Evolutionary conservation across 371 early-diverging fungal species (phyloP).

Genomic region (Amoeboaphelidium protococcarum): DNA sequence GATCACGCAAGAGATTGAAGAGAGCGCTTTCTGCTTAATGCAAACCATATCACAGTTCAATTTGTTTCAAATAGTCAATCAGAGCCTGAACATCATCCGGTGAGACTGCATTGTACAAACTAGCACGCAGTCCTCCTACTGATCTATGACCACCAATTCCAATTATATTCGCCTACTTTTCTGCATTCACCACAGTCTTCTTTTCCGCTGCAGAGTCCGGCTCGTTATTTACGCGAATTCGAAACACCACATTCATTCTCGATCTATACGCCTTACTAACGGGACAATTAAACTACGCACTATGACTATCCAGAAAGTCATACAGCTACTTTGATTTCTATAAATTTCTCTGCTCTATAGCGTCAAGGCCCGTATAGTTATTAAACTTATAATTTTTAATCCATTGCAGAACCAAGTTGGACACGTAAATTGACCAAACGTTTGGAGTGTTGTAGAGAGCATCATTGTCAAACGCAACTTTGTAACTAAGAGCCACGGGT

Average conservation of each 20-base stretch:
- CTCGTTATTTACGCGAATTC: constrained; percentile 21
- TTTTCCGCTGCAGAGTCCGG: constrained; percentile 32
- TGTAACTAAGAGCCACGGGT: constrained; percentile 52
- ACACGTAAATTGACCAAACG: constrained; percentile 74
- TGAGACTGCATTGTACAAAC: constrained; percentile 78
- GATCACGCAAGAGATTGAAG: too few relatives aligned
- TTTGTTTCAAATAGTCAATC: constrained; percentile 44
- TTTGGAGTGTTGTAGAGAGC: constrained; percentile 93
- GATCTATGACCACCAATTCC: constrained; percentile 78
- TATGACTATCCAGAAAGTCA: constrained; percentile 27
- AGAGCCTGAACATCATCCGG: constrained; percentile 46
- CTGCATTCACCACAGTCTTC: constrained; percentile 41
- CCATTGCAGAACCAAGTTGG: constrained; percentile 60
- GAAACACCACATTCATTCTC: constrained; percentile 74
- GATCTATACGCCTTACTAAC: constrained; percentile 39
- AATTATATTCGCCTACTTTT: constrained; percentile 42
- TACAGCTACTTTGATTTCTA: constrained; percentile 43
- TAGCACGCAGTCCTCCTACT: constrained; percentile 69
- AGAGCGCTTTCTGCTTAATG: too few relatives aligned
- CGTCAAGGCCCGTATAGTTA: constrained; percentile 33
- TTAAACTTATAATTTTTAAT: constrained; percentile 13
- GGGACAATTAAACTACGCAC: constrained; percentile 30
- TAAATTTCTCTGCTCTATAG: constrained; percentile 27
- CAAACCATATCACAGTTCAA: constrained; percentile 22
- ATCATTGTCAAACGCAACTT: constrained; percentile 40